phyloP scores from a whole-genome alignment of 164 flowering plant genomes.

The Umbellularia californica region DNA sequence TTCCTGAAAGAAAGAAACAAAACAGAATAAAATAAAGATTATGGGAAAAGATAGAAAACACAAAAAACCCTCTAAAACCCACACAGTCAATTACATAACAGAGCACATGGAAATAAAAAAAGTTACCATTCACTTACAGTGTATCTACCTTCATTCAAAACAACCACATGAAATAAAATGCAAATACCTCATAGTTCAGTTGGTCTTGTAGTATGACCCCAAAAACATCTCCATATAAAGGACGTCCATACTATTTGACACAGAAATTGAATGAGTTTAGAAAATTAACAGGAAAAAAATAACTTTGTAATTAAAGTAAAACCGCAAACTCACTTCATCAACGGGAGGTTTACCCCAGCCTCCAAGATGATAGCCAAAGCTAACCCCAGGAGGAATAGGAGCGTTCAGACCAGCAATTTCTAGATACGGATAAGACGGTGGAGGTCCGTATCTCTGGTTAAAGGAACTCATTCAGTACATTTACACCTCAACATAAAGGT shows the following conservation, averaged over 20 bases:
- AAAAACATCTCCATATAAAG: constrained; percentile 96
- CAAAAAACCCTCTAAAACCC: not conserved
- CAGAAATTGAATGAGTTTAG: not conserved
- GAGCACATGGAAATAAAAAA: too few relatives aligned
- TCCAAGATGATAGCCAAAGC: constrained; percentile 98
- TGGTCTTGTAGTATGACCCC: constrained; percentile 90
- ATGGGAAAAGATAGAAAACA: not conserved
- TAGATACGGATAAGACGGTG: constrained; percentile 94
- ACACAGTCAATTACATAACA: too few relatives aligned
- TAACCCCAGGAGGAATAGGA: constrained; percentile 94
- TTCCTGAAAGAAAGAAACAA: constrained; percentile 46
- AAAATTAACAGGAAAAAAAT: not conserved
- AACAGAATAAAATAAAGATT: not conserved
- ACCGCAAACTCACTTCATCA: constrained; percentile 66
- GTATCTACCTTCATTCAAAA: too few relatives aligned
- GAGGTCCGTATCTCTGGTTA: constrained; percentile 94
- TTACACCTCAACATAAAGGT: not conserved
- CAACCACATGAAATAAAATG: not conserved
- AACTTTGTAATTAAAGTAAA: not conserved
- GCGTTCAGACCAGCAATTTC: constrained; percentile 98
- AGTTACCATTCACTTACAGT: too few relatives aligned
- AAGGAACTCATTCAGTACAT: constrained; percentile 4
- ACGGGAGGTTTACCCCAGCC: constrained; percentile 99
- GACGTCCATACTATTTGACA: constrained; percentile 62
- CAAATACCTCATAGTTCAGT: constrained; percentile 84